These are phyloP conservation scores for Russula sp. DNA, from an alignment of 768 basidiomycete species.

Conservation along the genomic window DNA sequence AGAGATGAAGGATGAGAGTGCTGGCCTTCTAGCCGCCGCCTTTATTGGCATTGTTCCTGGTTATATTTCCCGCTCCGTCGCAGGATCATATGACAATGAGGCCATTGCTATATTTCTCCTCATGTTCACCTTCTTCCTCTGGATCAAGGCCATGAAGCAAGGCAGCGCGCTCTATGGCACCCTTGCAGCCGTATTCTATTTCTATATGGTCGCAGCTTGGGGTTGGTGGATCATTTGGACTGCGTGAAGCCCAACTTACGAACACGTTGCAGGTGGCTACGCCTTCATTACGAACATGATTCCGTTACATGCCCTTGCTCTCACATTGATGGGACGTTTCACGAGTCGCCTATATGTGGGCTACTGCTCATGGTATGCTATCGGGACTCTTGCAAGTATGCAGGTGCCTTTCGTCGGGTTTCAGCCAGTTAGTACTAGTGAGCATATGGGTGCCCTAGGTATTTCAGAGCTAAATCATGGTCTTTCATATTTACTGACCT, in stretches of 20 bases:
- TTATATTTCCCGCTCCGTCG: constrained; percentile 98
- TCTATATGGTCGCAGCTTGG: constrained; percentile 99
- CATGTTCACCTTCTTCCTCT: constrained; percentile 97
- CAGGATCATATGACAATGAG: constrained; percentile 99
- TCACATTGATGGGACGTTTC: constrained; percentile 95
- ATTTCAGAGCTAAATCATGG: constrained; percentile 31
- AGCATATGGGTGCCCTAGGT: constrained; percentile 99
- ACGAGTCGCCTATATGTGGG: constrained; percentile 88
- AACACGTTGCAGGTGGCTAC: constrained; percentile 68
- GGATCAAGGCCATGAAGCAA: constrained; percentile 94
- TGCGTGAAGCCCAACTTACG: not conserved
- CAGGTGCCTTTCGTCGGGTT: constrained; percentile 99
- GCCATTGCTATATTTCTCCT: constrained; percentile 99
- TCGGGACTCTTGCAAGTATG: constrained; percentile 97
- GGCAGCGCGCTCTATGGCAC: constrained; percentile 93
- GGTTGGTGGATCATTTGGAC: constrained; percentile 47
- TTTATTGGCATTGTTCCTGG: constrained; percentile 98
- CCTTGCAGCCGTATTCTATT: constrained; percentile 92
- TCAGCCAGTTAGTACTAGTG: constrained; percentile 95
- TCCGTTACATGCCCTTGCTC: constrained; percentile 90
- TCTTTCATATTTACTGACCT: constrained; percentile 22
- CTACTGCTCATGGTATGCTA: constrained; percentile 97
- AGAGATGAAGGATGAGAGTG: constrained; percentile 93
- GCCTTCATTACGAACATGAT: constrained; percentile 99
- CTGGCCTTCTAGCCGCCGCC: constrained; percentile 94